Percentiles rank a stretch among this genome's conserved stretches.
Evolutionary conservation across 352 stramenopile genomes (phyloP).

Genomic region (Globisporangium polare): DNA sequence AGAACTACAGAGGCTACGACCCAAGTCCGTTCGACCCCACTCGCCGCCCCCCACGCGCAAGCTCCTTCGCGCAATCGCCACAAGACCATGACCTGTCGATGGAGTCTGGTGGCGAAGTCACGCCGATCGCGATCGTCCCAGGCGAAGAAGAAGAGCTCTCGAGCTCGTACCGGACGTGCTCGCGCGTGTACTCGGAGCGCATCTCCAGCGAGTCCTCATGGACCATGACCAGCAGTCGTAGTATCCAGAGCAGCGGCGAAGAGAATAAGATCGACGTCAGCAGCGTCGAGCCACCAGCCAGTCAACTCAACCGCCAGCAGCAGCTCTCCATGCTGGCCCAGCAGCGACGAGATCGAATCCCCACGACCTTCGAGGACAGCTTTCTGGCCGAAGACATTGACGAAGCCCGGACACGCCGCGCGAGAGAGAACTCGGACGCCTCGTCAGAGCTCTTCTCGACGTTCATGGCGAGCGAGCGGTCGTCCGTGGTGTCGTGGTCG

Average conservation of each 20-base stretch:
- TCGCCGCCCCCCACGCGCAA: not conserved
- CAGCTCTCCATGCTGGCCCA: not conserved
- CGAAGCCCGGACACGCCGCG: not conserved
- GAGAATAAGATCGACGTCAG: not conserved
- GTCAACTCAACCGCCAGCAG: not conserved
- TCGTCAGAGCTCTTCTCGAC: constrained; percentile 7
- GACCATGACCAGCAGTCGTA: not conserved
- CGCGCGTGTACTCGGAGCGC: constrained; percentile 2
- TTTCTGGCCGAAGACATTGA: not conserved
- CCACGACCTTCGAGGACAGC: constrained; percentile 4
- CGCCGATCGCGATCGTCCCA: not conserved
- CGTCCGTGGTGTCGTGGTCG: constrained; percentile 2
- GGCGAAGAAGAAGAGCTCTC: constrained; percentile 8
- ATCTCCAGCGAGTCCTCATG: constrained; percentile 3
- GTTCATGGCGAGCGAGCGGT: constrained; percentile 2
- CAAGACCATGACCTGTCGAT: not conserved
- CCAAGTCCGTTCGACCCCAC: constrained; percentile 2
- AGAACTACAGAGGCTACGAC: constrained; percentile 5
- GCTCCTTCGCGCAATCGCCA: not conserved
- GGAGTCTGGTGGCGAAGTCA: not conserved
- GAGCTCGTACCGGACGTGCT: constrained; percentile 10
- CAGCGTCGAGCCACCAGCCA: not conserved
- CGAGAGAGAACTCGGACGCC: not conserved
- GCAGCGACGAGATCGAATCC: not conserved
- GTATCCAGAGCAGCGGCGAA: not conserved